These are phyloP conservation scores for Cytospora piceicola DNA, from an alignment of 2,329 filamentous ascomycete genomes.

Conservation along the genomic window DNA sequence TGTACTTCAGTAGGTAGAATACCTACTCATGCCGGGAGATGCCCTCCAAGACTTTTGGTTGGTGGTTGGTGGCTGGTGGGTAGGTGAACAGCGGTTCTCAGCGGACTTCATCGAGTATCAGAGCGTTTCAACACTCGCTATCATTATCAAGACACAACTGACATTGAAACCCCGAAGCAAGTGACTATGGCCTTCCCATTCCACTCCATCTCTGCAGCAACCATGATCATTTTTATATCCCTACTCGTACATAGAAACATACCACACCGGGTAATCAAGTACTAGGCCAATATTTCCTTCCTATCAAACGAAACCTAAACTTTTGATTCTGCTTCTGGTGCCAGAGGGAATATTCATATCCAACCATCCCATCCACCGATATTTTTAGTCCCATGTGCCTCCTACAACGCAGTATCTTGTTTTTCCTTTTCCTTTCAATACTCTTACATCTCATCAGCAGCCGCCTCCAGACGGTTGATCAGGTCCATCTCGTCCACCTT, in stretches of 20 bases:
- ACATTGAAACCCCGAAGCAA: no score
- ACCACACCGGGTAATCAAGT: background rate
- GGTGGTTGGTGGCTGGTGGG: no score
- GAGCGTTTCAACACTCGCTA: no score
- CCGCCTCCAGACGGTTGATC: slow-evolving; percentile 43
- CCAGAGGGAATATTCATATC: background rate
- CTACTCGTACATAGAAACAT: background rate
- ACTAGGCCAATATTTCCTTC: background rate
- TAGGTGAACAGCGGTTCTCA: no score
- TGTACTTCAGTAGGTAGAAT: no score
- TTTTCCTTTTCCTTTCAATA: background rate
- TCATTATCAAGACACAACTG: no score
- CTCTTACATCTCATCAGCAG: slow-evolving; percentile 31
- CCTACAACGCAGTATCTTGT: background rate
- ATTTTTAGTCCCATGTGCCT: background rate
- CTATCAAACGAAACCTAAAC: background rate
- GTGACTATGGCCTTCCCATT: background rate
- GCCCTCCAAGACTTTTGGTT: no score
- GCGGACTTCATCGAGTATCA: no score
- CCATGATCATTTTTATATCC: background rate
- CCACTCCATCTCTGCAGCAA: background rate
- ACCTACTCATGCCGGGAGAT: no score
- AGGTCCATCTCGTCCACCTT: slow-evolving; percentile 36
- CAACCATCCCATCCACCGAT: background rate
- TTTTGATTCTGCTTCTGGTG: background rate